phyloP scores from a whole-genome alignment of 495 filamentous ascomycete species.

The Penicillium argentinense region DNA sequence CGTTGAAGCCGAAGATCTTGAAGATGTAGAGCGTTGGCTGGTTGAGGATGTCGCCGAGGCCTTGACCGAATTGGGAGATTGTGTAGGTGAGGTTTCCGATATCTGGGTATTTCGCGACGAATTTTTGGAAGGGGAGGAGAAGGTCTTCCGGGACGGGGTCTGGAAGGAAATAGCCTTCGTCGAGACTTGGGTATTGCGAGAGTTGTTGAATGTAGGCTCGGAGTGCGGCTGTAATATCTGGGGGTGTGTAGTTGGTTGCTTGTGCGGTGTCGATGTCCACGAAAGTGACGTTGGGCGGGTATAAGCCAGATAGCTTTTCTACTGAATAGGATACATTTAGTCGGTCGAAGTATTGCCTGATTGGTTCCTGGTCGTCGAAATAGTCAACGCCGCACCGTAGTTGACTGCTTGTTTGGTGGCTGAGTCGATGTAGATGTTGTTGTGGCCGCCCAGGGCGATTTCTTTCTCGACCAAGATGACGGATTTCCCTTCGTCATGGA shows the following conservation, averaged over 20 bases:
- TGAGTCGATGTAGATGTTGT: constrained; percentile 45
- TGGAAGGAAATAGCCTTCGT: constrained; percentile 45
- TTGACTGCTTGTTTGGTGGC: constrained; percentile 39
- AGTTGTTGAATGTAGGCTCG: constrained; percentile 39
- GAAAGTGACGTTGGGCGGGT: constrained; percentile 11
- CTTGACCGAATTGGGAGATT: constrained; percentile 29
- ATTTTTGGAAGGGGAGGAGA: constrained; percentile 48
- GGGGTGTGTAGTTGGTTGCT: constrained; percentile 37
- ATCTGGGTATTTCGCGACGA: constrained; percentile 43
- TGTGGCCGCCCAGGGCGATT: constrained; percentile 46
- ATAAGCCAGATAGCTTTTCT: constrained; percentile 27
- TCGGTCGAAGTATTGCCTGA: constrained; percentile 29
- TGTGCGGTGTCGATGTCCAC: constrained; percentile 41
- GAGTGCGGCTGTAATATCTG: constrained; percentile 27
- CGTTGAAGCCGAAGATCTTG: constrained; percentile 22
- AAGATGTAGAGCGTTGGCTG: constrained; percentile 29
- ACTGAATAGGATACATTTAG: constrained; percentile 25
- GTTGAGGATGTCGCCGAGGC: constrained; percentile 39
- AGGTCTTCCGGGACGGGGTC: constrained; percentile 53
- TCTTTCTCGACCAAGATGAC: constrained; percentile 48
- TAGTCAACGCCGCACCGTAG: constrained; percentile 45
- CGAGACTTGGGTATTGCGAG: constrained; percentile 27
- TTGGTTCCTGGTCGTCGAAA: constrained; percentile 15
- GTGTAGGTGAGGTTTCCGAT: constrained; percentile 26
- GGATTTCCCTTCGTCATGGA: constrained; percentile 37